Conservation (phyloP, 2,329 filamentous ascomycete genomes). For the Cytospora chrysosperma region DNA sequence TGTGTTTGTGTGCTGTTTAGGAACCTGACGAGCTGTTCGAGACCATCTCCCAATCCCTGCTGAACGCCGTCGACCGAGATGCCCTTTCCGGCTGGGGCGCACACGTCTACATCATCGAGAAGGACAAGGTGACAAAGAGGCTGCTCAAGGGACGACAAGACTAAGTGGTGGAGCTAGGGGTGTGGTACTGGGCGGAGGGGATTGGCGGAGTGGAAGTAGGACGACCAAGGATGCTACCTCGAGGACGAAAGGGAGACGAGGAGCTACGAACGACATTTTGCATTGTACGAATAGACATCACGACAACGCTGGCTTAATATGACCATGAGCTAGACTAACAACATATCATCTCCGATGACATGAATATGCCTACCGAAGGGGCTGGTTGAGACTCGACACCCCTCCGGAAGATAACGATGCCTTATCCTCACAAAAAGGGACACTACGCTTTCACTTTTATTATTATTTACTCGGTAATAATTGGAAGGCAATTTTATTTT, state of each 20-base stretch:
- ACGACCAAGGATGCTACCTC: conserved; percentile 7
- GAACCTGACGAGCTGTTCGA: conserved; percentile 94
- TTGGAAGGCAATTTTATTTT: background rate
- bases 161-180: conserved; percentile 45
- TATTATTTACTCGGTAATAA: background rate
- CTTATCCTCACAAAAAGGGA: background rate
- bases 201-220: conserved; percentile 1
- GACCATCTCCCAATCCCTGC: conserved; percentile 91
- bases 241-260: conserved; percentile 12
- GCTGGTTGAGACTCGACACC: background rate
- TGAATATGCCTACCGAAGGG: background rate
- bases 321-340: conserved; percentile 12
- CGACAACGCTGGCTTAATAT: conserved; percentile 16
- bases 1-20: conserved; percentile 42
- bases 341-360: conserved; percentile 14
- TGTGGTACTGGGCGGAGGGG: background rate
- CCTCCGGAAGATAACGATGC: background rate
- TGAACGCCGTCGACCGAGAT: conserved; percentile 96
- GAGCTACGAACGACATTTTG: conserved; percentile 20
- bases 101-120: conserved; percentile 99
- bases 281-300: conserved; percentile 26
- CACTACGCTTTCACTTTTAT: background rate
- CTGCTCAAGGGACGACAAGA: conserved; percentile 98
- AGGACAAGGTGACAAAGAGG: conserved; percentile 99
- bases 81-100: conserved; percentile 97